Percentiles rank a stretch among this genome's conserved stretches.
These are phyloP conservation scores for Hypoxylon lienhwacheense DNA, from an alignment of 495 filamentous ascomycete species.

Conservation along the genomic window DNA sequence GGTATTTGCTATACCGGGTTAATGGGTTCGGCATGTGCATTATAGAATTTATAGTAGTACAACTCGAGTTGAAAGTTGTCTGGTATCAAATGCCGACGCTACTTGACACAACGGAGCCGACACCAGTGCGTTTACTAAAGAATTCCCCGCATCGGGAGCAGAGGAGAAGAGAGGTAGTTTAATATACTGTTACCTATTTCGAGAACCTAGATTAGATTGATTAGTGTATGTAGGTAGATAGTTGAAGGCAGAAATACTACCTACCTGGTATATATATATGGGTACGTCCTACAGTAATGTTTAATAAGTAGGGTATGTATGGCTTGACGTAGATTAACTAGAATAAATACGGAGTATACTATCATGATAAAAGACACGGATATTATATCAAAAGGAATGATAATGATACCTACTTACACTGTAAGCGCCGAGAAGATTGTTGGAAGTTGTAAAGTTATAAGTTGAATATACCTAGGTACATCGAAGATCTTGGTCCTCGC, in stretches of 20 bases:
- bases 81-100: conserved; percentile 30
- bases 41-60: not conserved
- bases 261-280: too few relatives aligned
- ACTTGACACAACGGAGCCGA: conserved; percentile 17
- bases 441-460: too few relatives aligned
- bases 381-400: too few relatives aligned
- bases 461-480: too few relatives aligned
- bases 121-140: conserved; percentile 12
- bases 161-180: not conserved
- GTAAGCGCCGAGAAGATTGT: too few relatives aligned
- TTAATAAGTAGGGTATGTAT: too few relatives aligned
- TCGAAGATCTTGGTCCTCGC: too few relatives aligned
- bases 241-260: not conserved
- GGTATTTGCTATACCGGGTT: conserved; percentile 11
- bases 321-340: too few relatives aligned
- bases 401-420: too few relatives aligned
- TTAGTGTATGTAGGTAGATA: not conserved
- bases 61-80: not conserved
- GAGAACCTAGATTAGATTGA: not conserved
- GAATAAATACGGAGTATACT: too few relatives aligned
- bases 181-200: not conserved
- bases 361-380: too few relatives aligned
- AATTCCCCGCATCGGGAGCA: conserved; percentile 27
- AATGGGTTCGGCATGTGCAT: conserved; percentile 9
- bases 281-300: too few relatives aligned